Percentiles rank a stretch among this genome's conserved stretches.
These are phyloP conservation scores for Suillus discolor DNA, from an alignment of 768 basidiomycete genomes.

Conservation along the genomic window DNA sequence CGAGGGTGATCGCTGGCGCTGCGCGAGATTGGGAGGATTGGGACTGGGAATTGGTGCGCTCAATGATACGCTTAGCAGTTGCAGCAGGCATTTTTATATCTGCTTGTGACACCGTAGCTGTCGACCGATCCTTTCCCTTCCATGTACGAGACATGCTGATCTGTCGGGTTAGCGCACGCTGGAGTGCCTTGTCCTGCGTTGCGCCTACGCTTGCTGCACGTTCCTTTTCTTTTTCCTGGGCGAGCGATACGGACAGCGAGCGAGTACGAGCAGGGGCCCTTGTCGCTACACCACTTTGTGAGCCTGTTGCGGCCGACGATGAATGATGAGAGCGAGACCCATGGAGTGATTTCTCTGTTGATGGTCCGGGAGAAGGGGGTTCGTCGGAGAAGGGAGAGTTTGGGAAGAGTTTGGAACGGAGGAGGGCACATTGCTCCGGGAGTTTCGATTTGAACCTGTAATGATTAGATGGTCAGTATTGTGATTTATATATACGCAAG, in stretches of 20 bases:
- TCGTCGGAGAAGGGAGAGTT: neutral
- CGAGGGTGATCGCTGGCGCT: constrained; percentile 39
- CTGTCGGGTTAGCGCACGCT: constrained; percentile 64
- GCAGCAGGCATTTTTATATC: constrained; percentile 20
- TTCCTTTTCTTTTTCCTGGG: neutral
- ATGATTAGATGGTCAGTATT: neutral
- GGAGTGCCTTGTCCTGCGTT: constrained; percentile 39
- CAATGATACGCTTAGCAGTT: constrained; percentile 7
- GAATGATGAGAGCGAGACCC: neutral
- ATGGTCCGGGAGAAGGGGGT: neutral
- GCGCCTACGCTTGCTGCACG: constrained; percentile 36
- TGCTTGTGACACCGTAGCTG: constrained; percentile 18
- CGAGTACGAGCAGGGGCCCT: neutral
- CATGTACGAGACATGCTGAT: constrained; percentile 78
- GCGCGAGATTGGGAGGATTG: constrained; percentile 9
- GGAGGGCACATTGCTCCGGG: too few species aligned
- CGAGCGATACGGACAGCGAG: neutral
- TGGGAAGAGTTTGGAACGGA: neutral
- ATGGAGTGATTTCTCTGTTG: neutral
- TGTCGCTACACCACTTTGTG: constrained; percentile 7
- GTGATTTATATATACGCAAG: constrained; percentile 5
- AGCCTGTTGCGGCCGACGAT: neutral
- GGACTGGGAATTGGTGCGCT: neutral
- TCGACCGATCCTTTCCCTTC: constrained; percentile 42
- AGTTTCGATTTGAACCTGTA: constrained; percentile 50